These are phyloP conservation scores for Camelina neglecta DNA, from an alignment of 345 rosid genomes.

Conservation along the genomic window DNA sequence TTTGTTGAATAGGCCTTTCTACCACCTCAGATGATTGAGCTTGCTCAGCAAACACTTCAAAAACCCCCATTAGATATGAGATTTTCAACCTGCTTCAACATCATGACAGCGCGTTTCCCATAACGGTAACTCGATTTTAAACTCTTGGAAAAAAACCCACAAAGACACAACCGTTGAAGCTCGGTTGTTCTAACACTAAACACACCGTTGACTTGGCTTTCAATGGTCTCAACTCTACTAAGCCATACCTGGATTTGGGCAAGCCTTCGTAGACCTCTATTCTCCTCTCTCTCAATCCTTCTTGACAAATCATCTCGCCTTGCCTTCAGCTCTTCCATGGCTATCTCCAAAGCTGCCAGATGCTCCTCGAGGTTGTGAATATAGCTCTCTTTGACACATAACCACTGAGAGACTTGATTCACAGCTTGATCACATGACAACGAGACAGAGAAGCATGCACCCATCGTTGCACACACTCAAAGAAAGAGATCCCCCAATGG, in stretches of 20 bases:
- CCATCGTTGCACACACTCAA: background rate
- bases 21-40: too few species aligned
- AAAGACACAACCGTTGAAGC: slow-evolving; percentile 6
- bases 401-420: background rate
- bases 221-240: background rate
- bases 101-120: background rate
- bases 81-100: slow-evolving; percentile 5
- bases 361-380: background rate
- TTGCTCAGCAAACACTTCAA: background rate
- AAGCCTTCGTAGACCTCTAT: background rate
- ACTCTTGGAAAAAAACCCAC: background rate
- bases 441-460: slow-evolving; percentile 15
- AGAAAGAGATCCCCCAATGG: background rate
- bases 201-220: background rate
- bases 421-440: slow-evolving; percentile 8
- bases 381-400: background rate
- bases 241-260: slow-evolving; percentile 11
- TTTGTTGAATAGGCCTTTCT: too few species aligned
- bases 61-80: background rate
- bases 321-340: slow-evolving; percentile 2
- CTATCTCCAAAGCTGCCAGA: background rate
- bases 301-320: background rate
- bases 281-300: slow-evolving; percentile 1
- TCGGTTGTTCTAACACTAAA: background rate
- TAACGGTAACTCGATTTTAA: background rate